These are phyloP conservation scores for Aureobasidium sp. DNA, from an alignment of 2,329 filamentous ascomycete species.

Conservation along the genomic window DNA sequence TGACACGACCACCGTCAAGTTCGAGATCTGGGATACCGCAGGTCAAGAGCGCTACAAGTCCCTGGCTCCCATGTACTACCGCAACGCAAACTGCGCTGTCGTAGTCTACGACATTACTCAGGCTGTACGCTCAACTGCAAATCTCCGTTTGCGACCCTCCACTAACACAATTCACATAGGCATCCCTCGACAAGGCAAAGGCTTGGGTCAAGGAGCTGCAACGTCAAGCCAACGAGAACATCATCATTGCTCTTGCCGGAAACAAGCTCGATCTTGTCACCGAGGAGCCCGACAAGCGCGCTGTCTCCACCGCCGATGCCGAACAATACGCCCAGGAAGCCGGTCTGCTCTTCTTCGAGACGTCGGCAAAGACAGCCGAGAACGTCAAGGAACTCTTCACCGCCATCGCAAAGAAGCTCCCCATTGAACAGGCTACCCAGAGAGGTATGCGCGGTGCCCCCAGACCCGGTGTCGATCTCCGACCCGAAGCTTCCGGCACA, in stretches of 20 bases:
- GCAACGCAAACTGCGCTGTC: constrained; percentile 98
- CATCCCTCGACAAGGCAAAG: constrained; percentile 97
- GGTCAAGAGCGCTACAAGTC: constrained; percentile 99
- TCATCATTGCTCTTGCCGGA: constrained; percentile 94
- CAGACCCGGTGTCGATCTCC: constrained; percentile 58
- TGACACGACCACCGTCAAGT: constrained; percentile 97
- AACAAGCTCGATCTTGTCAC: constrained; percentile 97
- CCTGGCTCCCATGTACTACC: constrained; percentile 97
- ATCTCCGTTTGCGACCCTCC: neutral
- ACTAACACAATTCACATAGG: constrained; percentile 41
- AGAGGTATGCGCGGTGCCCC: constrained; percentile 63
- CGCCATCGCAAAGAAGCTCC: constrained; percentile 94
- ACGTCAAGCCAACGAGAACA: constrained; percentile 98
- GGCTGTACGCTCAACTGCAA: constrained; percentile 57
- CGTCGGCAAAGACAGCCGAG: constrained; percentile 92
- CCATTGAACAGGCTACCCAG: constrained; percentile 90
- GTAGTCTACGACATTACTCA: constrained; percentile 99
- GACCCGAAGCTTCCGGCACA: constrained; percentile 51
- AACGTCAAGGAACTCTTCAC: constrained; percentile 96
- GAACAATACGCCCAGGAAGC: constrained; percentile 93
- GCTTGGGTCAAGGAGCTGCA: constrained; percentile 99
- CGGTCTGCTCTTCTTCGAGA: constrained; percentile 95
- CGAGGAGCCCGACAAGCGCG: constrained; percentile 91
- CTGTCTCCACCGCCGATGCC: constrained; percentile 78
- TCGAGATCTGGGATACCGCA: constrained; percentile 99